Percentiles rank a stretch among this genome's conserved stretches.
These are phyloP conservation scores for Hypoxylon trugodes DNA, from an alignment of 495 filamentous ascomycete species.

Conservation along the genomic window DNA sequence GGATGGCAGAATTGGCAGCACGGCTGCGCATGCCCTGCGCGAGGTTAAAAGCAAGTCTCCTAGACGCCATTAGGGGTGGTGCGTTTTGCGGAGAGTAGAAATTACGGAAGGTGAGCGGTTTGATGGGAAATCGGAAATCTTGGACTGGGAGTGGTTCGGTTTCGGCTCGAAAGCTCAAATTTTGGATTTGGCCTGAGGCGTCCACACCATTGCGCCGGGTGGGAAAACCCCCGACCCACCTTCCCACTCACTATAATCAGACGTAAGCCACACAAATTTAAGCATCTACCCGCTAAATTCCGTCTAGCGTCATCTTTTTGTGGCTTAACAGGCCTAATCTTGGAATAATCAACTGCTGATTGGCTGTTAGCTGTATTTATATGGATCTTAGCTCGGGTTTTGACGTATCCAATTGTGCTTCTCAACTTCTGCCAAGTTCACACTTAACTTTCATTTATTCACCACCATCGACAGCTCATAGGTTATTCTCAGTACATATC, in stretches of 20 bases:
- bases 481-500: not conserved
- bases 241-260: not conserved
- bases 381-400: slow-evolving; percentile 2
- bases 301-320: slow-evolving; percentile 19
- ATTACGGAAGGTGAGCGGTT: slow-evolving; percentile 62
- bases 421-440: not conserved
- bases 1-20: slow-evolving; percentile 74
- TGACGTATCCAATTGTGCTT: slow-evolving; percentile 7
- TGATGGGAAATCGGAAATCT: slow-evolving; percentile 50
- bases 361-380: slow-evolving; percentile 22
- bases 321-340: slow-evolving; percentile 13
- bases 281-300: slow-evolving; percentile 14
- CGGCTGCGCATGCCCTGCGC: slow-evolving; percentile 85
- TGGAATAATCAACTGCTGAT: slow-evolving; percentile 41
- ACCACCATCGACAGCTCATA: not conserved
- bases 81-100: slow-evolving; percentile 41
- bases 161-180: slow-evolving; percentile 44
- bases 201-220: slow-evolving; percentile 5
- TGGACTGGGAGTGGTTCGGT: slow-evolving; percentile 40
- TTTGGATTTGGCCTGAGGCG: slow-evolving; percentile 43
- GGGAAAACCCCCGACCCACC: slow-evolving; percentile 1
- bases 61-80: slow-evolving; percentile 81
- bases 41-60: slow-evolving; percentile 89
- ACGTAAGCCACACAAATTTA: slow-evolving; percentile 24
- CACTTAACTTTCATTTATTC: not conserved